phyloP scores from a whole-genome alignment of 306 rosid genomes.

The Arachis stenosperma region DNA sequence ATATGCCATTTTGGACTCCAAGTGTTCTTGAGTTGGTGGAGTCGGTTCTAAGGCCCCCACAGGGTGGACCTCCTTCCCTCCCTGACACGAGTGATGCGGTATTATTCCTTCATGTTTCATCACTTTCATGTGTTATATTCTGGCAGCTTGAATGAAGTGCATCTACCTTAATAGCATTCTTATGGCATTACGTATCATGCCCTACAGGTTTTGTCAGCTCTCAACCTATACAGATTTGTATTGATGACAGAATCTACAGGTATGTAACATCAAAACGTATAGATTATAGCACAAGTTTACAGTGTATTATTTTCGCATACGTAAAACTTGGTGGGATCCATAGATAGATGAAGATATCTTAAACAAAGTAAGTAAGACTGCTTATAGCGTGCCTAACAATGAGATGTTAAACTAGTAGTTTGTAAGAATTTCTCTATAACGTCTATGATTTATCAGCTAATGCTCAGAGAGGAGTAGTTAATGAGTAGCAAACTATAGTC shows the following conservation, averaged over 20 bases:
- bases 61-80: constrained; percentile 90
- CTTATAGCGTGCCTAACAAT: no score
- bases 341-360: no score
- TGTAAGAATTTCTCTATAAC: no score
- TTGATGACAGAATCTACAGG: constrained; percentile 83
- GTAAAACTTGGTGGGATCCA: no score
- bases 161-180: constrained; percentile 27
- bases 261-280: constrained; percentile 40
- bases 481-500: not conserved
- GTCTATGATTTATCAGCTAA: no score
- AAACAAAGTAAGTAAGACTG: no score
- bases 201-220: constrained; percentile 79
- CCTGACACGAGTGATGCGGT: constrained; percentile 89
- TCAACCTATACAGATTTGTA: constrained; percentile 80
- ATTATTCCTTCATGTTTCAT: constrained; percentile 40
- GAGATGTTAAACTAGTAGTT: no score
- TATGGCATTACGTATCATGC: constrained; percentile 10
- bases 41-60: constrained; percentile 69
- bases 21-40: constrained; percentile 71
- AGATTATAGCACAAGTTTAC: not conserved
- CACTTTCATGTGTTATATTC: constrained; percentile 22
- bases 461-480: not conserved
- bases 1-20: constrained; percentile 61
- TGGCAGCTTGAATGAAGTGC: constrained; percentile 28
- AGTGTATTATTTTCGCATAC: no score